Evolutionary conservation across 495 filamentous ascomycete species (phyloP).

Genomic region (Neurospora sp.): DNA sequence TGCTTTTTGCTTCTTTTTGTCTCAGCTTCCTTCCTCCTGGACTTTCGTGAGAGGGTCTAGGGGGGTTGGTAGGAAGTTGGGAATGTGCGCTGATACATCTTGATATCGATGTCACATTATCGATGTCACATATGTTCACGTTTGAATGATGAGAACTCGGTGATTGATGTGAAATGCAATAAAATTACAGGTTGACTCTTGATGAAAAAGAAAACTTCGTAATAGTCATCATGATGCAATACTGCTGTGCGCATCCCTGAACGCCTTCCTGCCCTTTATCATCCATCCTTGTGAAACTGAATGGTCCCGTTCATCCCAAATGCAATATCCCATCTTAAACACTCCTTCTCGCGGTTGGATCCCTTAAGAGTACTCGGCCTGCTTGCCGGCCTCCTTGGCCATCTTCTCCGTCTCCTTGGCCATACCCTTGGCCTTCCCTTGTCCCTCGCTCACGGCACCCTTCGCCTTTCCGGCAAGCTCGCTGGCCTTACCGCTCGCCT

Average conservation of each 20-base stretch:
- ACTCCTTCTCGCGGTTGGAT: background rate
- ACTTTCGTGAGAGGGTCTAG: too few species aligned
- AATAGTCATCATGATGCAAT: background rate
- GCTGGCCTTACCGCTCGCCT: constrained; percentile 6
- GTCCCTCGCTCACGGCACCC: background rate
- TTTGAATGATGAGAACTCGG: background rate
- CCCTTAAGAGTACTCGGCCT: background rate
- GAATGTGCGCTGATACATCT: background rate
- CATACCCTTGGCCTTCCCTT: background rate
- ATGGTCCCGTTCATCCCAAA: background rate
- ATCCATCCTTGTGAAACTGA: background rate
- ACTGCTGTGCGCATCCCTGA: background rate
- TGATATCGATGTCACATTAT: background rate
- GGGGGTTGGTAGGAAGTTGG: background rate
- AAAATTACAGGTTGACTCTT: background rate
- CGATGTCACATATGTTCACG: background rate
- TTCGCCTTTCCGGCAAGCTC: background rate
- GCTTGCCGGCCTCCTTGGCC: background rate
- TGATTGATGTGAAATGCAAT: background rate
- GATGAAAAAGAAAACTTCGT: background rate
- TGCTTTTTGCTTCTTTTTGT: background rate
- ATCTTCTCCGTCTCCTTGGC: constrained; percentile 6
- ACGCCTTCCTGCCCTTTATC: background rate
- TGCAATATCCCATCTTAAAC: background rate
- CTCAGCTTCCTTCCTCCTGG: background rate